Base-by-base conservation (phyloP, 495 filamentous ascomycete species). In the Cercophora scortea region DNA sequence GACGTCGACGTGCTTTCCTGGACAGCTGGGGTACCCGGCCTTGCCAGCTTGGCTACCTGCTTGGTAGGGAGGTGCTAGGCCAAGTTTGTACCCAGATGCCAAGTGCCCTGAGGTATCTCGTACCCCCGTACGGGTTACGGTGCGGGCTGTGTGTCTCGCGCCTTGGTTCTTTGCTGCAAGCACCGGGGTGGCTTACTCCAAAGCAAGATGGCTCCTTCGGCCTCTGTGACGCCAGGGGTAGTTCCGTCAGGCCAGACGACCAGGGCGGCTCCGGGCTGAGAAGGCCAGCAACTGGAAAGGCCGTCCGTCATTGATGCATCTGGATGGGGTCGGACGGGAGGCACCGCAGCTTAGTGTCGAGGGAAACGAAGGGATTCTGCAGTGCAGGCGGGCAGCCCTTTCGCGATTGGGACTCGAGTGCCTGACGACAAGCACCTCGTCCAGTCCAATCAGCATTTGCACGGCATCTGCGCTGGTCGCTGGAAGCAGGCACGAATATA, bases 21-120 rank as follows among this genome's bases (percentile, higher is more conserved):
- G 25, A 5, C 25, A 25, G 25, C 25, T 25, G 25, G 25, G 25
- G 25, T 25, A 25, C 25, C n/a, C n/a, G n/a, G n/a, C n/a, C 25
- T 25, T 25, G 25, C 25, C 25, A 25, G 25, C 25, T 25, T 25
- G 25, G 25, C 25, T 25, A n/a, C n/a, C n/a, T n/a, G n/a, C n/a
- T n/a, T n/a, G n/a, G n/a, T n/a, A 25, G 25, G 25, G 2, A 25
- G 25, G 25, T 25, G 25, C 25, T 25, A 25, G 25, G 35, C 33
- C 47, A 54, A 47, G 47, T 34, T 53, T 15, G 0, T 38, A 49
- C 52, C 53, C 36, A 38, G 17, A 52, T 45, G 25, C 25, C 25
- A 25, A 25, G 25, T 25, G 25, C 25, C 25, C 25, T 25, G 25
- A 25, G 25, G 25, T 25, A 25, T 5, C 25, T 5, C 25, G 5